A percentile compares a stretch with the other conserved stretches of the same genome.
Conservation (phyloP, 257 asterid genomes). For the Fraxinus americana region DNA sequence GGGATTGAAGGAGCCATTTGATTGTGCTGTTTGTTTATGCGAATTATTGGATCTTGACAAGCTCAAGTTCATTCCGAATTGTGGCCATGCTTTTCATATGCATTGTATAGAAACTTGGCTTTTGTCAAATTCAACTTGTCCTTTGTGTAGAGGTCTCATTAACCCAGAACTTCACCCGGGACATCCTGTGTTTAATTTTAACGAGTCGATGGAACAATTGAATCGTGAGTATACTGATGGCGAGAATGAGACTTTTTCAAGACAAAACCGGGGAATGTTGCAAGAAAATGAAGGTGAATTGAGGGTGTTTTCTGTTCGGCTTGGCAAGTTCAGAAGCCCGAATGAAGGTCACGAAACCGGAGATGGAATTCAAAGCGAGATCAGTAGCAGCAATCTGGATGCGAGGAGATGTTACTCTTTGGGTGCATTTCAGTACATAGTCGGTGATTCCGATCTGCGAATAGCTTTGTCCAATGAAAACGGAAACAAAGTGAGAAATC, state of each 20-base stretch:
- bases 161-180: constrained; percentile 20
- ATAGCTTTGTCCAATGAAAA: constrained; percentile 36
- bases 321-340: constrained; percentile 53
- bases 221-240: constrained; percentile 20
- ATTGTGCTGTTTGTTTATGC: constrained; percentile 45
- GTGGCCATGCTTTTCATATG: constrained; percentile 50
- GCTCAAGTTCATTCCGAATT: constrained; percentile 43
- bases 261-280: constrained; percentile 11
- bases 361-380: constrained; percentile 26
- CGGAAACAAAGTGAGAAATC: not conserved
- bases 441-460: constrained; percentile 42
- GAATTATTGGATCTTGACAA: constrained; percentile 42
- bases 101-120: constrained; percentile 55
- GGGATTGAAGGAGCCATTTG: constrained; percentile 47
- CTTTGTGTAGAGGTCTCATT: constrained; percentile 48
- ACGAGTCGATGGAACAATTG: constrained; percentile 24
- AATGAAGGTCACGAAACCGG: constrained; percentile 28
- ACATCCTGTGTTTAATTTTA: constrained; percentile 15
- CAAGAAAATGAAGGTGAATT: constrained; percentile 28
- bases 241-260: constrained; percentile 13
- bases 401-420: constrained; percentile 67
- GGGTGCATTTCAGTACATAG: constrained; percentile 66
- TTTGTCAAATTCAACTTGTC: constrained; percentile 51
- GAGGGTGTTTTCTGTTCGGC: constrained; percentile 49
- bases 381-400: constrained; percentile 43